These are phyloP conservation scores for Penicillium occitanis DNA, from an alignment of 2,329 filamentous ascomycete species.

Conservation along the genomic window DNA sequence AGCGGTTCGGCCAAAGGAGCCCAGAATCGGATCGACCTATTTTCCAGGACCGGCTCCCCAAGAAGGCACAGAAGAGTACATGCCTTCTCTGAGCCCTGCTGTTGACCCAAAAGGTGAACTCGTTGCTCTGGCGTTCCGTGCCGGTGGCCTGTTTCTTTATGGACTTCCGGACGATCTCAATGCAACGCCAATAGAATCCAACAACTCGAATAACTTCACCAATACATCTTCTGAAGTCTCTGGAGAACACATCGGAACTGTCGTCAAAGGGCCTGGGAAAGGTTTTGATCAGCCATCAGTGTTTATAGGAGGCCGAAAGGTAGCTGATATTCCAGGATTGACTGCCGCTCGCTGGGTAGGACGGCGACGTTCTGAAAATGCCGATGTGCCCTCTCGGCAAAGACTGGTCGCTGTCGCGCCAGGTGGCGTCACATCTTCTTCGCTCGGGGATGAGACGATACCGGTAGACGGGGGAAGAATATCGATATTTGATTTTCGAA, in stretches of 20 bases:
- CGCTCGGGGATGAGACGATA: constrained; percentile 67
- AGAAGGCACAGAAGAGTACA: constrained; percentile 54
- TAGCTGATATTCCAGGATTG: constrained; percentile 65
- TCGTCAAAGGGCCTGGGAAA: constrained; percentile 33
- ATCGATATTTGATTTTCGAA: constrained; percentile 72
- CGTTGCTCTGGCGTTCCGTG: constrained; percentile 70
- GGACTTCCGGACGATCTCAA: constrained; percentile 73
- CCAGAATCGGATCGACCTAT: constrained; percentile 74
- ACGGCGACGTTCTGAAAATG: constrained; percentile 54
- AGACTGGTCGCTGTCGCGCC: constrained; percentile 69
- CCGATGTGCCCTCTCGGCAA: constrained; percentile 32
- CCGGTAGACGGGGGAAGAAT: constrained; percentile 78
- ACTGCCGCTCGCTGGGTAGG: constrained; percentile 72
- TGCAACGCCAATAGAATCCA: constrained; percentile 38
- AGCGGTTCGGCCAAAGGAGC: constrained; percentile 71
- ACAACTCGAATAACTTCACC: not conserved
- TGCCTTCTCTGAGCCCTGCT: constrained; percentile 68
- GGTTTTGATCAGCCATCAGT: constrained; percentile 57
- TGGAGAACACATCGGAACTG: not conserved
- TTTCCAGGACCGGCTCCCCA: constrained; percentile 66
- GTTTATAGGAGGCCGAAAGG: constrained; percentile 65
- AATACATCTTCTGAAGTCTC: constrained; percentile 24
- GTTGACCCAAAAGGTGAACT: constrained; percentile 69
- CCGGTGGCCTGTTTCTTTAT: constrained; percentile 74
- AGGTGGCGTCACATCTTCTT: constrained; percentile 63